Evolutionary conservation across 352 stramenopile genomes (phyloP), one percentile per base, ranked within the genome.

Genomic region (Globisporangium acanthophoron): DNA sequence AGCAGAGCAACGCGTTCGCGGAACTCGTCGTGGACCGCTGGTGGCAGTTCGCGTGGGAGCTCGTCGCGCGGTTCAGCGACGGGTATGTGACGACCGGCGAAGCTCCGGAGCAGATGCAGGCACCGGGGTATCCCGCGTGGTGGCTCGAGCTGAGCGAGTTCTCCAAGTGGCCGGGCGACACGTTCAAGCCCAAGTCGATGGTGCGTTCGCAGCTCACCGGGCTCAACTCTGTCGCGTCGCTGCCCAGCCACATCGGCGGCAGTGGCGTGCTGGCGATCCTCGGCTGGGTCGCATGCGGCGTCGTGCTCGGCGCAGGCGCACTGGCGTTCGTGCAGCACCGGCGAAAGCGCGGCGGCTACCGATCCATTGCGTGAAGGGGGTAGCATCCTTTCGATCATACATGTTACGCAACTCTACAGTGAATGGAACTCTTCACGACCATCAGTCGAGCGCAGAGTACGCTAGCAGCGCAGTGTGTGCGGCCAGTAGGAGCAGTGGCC

Each of bases 71-170:
- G 56, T 87, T 84, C 56, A 71, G 58, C 12, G 69, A 83, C 44
- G 77, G 77, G 24, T 84, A 85, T 57, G 64, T 87, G 55, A 80
- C 70, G 20, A 83, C 68, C 0, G 77, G 77, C 37, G 77, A 87
- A 49, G 37, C 55, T 8, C 61, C 68, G 1, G 63, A 71, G 3
- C 52, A 85, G 12, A 83, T 83, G 70, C 51, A 56, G 9, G 62
- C 65, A 24, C 73, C 65, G 3, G 77, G 77, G 21, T 87, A 87
- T 56, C 73, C 71, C 2, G 60, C 65, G 46, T 83, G 67, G 72
- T 85, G 73, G 70, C 65, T 87, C 0, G 45, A 60, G 18, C 18
- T 48, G 27, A 75, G 63, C 3, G 65, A 83, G 33, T 87, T 70
- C 56, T 49, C 63, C 18, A 59, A 76, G 50, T 87, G 77, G 77